Base-by-base conservation (phyloP, 192 early-diverging fungal genomes). In the Coemansia interrupta region DNA sequence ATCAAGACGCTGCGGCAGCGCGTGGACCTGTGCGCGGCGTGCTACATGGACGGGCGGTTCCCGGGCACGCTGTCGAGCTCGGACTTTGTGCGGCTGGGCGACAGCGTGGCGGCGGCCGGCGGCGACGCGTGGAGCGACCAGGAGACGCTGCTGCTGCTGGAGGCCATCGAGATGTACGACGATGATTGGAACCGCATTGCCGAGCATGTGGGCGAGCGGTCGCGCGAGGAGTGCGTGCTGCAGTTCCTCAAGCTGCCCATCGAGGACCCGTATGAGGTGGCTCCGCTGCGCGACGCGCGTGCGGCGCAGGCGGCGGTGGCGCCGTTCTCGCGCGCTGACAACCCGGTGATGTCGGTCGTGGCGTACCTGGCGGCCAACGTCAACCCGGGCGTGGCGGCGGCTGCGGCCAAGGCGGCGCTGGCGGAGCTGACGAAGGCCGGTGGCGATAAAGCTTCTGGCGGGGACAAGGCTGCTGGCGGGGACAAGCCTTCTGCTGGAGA, bases 1-100 rank as follows among this genome's bases (percentile, higher is more conserved):
- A 64, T 87, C 19, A 91, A 91, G 68, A 80, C 58, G 14, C 68
- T 80, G 58, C 79, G 77, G 13, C 68, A 67, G 43, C 55, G 87
- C 59, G 66, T 89, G 39, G 88, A 91, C 60, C 68, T 99, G 13
- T 99, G 96, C 61, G 63, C 84, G 18, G 85, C 84, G 55, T 99
- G 96, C 80, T 99, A 89, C 67, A 41, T 86, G n/a, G 92, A 95
- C 58, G 95, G 95, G 19, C 88, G 93, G 13, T 99, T 95, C 80
- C 88, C 96, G 5, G 84, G 90, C 15, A 81, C 82, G 4, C 80
- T 90, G 57, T 83, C 82, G 44, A 89, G 88, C 42, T 87, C 89
- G 2, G 96, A 99, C 69, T 99, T 97, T 84, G 71, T 95, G n/a
- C 77, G 84, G 28, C 72, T 93, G 24, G 73, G 76, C 13, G 67